A percentile compares a stretch with the other conserved stretches of the same genome.
Conservation (phyloP, 306 rosid genomes). For the Luffa acutangula region DNA sequence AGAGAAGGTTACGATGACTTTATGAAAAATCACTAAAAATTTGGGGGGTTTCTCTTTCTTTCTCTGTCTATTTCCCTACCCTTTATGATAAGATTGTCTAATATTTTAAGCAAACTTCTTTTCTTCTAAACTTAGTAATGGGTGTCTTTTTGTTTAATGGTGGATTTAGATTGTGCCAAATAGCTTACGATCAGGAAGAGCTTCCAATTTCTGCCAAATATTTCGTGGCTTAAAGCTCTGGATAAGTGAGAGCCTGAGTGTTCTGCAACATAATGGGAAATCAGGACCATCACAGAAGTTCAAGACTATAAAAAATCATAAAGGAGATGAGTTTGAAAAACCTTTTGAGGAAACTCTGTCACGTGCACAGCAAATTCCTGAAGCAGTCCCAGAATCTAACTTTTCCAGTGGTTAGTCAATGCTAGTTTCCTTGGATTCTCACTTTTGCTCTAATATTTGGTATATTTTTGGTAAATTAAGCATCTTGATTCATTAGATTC, state of each 20-base stretch:
- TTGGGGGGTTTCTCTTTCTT: neutral
- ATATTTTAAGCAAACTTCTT: neutral
- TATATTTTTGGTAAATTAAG: neutral
- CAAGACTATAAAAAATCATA: slow-evolving; percentile 24
- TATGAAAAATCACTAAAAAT: neutral
- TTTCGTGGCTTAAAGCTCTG: slow-evolving; percentile 50
- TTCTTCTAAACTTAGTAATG: neutral
- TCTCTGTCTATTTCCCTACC: neutral
- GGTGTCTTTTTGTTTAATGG: neutral
- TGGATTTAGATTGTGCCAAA: slow-evolving; percentile 31
- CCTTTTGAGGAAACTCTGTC: slow-evolving; percentile 21
- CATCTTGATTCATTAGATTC: slow-evolving; percentile 15
- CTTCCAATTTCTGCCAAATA: slow-evolving; percentile 32
- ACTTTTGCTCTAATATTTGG: neutral
- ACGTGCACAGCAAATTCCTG: slow-evolving; percentile 25
- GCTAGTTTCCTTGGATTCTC: neutral
- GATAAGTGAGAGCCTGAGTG: slow-evolving; percentile 41
- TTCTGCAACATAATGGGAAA: slow-evolving; percentile 16
- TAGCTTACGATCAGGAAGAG: slow-evolving; percentile 21
- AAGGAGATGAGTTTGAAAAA: slow-evolving; percentile 22
- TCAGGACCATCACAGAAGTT: slow-evolving; percentile 22
- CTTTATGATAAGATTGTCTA: neutral
- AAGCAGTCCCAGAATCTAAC: slow-evolving; percentile 10
- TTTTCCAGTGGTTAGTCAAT: slow-evolving; percentile 29
- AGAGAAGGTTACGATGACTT: neutral